Conservation (phyloP, 2,329 filamentous ascomycete species). For the Fusarium decemcellulare region DNA sequence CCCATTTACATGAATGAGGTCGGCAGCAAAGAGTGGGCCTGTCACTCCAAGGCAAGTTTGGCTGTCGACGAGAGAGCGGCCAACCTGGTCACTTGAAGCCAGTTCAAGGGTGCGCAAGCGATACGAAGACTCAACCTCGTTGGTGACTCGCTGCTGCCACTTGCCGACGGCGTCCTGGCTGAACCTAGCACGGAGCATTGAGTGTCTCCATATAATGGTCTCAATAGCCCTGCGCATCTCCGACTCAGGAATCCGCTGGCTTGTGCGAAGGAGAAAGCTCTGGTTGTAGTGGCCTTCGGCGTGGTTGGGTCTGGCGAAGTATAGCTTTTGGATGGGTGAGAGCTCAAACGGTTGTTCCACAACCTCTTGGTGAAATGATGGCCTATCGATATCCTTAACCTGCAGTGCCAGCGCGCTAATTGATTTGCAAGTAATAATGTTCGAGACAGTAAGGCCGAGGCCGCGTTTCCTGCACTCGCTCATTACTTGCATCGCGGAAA, state of each 20-base stretch:
- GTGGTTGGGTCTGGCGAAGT: conserved; percentile 31
- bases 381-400: conserved; percentile 27
- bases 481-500: conserved; percentile 57
- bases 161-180: neutral
- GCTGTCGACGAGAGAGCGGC: conserved; percentile 8
- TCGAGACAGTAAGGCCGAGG: conserved; percentile 46
- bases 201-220: conserved; percentile 22
- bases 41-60: conserved; percentile 31
- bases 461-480: conserved; percentile 52
- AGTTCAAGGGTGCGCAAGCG: conserved; percentile 15
- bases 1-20: conserved; percentile 21
- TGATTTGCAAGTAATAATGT: conserved; percentile 48
- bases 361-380: neutral
- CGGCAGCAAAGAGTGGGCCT: conserved; percentile 23
- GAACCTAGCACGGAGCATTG: conserved; percentile 40
- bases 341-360: conserved; percentile 19
- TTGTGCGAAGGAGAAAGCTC: conserved; percentile 37
- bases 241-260: neutral
- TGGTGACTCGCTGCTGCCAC: conserved; percentile 33
- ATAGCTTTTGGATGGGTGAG: conserved; percentile 39
- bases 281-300: conserved; percentile 39
- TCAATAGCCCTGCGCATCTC: conserved; percentile 29
- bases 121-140: conserved; percentile 17
- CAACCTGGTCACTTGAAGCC: neutral
- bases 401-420: conserved; percentile 29